phyloP scores from a whole-genome alignment of 2,329 filamentous ascomycete genomes.

The Trichoderma harzianum region DNA sequence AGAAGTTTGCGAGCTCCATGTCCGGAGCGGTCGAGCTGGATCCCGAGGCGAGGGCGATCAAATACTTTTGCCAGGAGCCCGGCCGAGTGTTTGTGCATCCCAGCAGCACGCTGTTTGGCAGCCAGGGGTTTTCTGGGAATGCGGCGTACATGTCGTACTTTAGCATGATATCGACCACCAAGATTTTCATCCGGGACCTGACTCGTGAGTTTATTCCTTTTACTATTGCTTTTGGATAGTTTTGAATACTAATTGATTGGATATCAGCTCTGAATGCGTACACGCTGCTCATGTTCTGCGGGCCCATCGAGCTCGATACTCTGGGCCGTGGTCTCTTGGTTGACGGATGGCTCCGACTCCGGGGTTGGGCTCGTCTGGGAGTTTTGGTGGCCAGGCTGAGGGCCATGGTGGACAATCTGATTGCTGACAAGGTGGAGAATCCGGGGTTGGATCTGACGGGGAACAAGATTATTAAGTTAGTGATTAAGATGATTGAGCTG shows the following conservation, averaged over 20 bases:
- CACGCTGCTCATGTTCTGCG: constrained; percentile 82
- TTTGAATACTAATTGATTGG: constrained; percentile 14
- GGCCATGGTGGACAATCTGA: constrained; percentile 79
- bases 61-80: constrained; percentile 84
- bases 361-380: constrained; percentile 92
- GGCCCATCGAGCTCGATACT: constrained; percentile 80
- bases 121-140: constrained; percentile 70
- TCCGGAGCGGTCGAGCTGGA: constrained; percentile 90
- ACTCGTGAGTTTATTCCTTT: constrained; percentile 62
- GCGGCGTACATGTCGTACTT: constrained; percentile 86
- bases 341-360: constrained; percentile 81
- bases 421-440: constrained; percentile 77
- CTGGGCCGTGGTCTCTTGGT: constrained; percentile 82
- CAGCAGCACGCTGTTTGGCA: constrained; percentile 78
- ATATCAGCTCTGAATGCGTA: constrained; percentile 82
- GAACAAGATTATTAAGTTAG: constrained; percentile 70
- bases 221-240: neutral
- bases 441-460: constrained; percentile 57
- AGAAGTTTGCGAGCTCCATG: constrained; percentile 86
- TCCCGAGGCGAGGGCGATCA: constrained; percentile 86
- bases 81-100: constrained; percentile 92
- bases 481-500: constrained; percentile 78
- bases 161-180: constrained; percentile 84
- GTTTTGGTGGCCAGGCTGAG: constrained; percentile 81
- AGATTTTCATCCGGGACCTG: constrained; percentile 86